phyloP scores from a whole-genome alignment of 768 basidiomycete species.

The Tubosaeta brunneosetosa region DNA sequence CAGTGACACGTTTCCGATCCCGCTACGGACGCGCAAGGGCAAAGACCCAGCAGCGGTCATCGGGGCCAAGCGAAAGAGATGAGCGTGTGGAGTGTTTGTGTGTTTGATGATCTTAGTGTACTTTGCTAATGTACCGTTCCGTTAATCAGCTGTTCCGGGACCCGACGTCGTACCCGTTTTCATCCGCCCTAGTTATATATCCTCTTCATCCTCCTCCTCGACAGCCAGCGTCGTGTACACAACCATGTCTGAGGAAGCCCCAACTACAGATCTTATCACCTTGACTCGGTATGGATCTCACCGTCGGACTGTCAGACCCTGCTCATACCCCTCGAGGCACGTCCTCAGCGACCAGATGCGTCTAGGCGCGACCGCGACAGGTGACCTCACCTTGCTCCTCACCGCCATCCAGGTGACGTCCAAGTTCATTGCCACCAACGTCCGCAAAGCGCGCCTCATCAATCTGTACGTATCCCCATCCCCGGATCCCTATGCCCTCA shows the following conservation, averaged over 20 bases:
- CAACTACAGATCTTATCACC: constrained; percentile 86
- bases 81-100: constrained; percentile 16
- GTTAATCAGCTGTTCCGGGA: constrained; percentile 21
- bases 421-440: constrained; percentile 98
- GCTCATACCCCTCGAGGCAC: constrained; percentile 49
- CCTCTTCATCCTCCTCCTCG: neutral
- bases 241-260: constrained; percentile 53
- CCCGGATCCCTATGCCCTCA: neutral
- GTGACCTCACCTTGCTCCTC: constrained; percentile 90
- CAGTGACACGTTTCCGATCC: constrained; percentile 63
- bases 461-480: constrained; percentile 66
- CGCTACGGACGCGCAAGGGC: constrained; percentile 64
- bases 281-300: constrained; percentile 68
- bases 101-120: constrained; percentile 10
- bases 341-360: constrained; percentile 83
- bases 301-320: neutral
- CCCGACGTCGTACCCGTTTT: constrained; percentile 12
- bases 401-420: constrained; percentile 95
- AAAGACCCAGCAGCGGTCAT: constrained; percentile 43
- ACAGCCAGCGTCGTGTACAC: neutral
- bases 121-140: constrained; percentile 13
- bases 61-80: constrained; percentile 68
- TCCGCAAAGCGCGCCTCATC: constrained; percentile 93
- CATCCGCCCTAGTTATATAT: constrained; percentile 10
- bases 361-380: constrained; percentile 78